phyloP scores from a whole-genome alignment of 768 basidiomycete species.

The Agrocybe praecox region DNA sequence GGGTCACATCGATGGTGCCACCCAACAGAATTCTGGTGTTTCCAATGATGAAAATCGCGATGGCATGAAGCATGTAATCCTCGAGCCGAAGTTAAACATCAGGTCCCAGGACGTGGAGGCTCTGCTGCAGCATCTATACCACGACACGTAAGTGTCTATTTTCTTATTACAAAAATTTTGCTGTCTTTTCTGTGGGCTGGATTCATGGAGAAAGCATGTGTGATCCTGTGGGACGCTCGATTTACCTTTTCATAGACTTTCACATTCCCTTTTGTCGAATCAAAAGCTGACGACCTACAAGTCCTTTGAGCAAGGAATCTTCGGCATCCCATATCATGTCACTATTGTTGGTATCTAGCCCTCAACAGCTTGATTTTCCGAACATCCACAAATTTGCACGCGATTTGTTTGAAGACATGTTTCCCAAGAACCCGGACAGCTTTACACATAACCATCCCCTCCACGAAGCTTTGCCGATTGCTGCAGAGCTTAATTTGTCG shows the following conservation, averaged over 20 bases:
- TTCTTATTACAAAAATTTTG: background rate
- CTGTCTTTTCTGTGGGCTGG: background rate
- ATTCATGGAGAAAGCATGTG: background rate
- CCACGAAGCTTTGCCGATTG: conserved; percentile 56
- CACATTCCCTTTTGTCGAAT: conserved; percentile 3
- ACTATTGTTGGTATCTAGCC: conserved; percentile 59
- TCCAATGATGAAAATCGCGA: background rate
- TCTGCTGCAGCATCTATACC: conserved; percentile 67
- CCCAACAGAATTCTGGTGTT: background rate
- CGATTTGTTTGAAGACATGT: conserved; percentile 43
- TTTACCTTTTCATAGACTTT: background rate
- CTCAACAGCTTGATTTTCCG: conserved; percentile 59
- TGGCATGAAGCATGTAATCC: background rate
- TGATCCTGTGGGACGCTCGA: background rate
- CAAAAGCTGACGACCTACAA: conserved; percentile 24
- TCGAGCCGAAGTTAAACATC: conserved; percentile 39
- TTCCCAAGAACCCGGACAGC: conserved; percentile 45
- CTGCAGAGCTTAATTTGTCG: conserved; percentile 46
- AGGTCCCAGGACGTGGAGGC: conserved; percentile 51
- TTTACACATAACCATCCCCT: conserved; percentile 43
- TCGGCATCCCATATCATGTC: conserved; percentile 51
- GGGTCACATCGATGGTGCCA: background rate
- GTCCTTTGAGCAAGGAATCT: conserved; percentile 47
- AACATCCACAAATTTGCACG: conserved; percentile 47
- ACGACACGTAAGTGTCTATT: conserved; percentile 60